Base-by-base conservation (phyloP, 2,329 filamentous ascomycete genomes). In the Penicillium expansum region DNA sequence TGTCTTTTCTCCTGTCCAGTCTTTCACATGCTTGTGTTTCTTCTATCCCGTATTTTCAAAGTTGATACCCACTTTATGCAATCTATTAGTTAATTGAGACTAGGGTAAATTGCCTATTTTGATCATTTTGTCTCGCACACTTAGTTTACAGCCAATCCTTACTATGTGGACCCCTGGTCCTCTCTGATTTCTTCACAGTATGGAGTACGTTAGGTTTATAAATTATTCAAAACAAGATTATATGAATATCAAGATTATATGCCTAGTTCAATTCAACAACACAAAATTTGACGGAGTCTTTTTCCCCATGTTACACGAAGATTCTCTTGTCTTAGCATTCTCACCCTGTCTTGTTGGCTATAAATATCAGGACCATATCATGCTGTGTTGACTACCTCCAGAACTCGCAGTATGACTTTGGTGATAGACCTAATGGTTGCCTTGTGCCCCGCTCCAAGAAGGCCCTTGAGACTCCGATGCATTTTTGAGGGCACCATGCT, bases 291-390 rank as follows among this genome's bases (percentile, higher is more conserved):
- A 43, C 59, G 61, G 59, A 61, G 42, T 44, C 35, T 48, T 63
- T 63, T 63, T 53, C 61, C 56, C 50, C 42, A 43, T 27, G 57
- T 33, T 33, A 57, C 55, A 60, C 51, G 45, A 53, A 52, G 11
- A 22, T 49, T 47, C 37, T 48, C 16, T 43, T 43, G 14, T 49
- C 20, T 38, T n/a, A 47, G 16, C 18, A 41, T 43, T 42, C 27
- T 20, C n/a, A 8, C 13, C 18, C 8, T 35, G 2, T 27, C 2
- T 41, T 32, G 29, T 35, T 32, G 9, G 13, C 37, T 35, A 43
- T 33, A n/a, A 27, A 22, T 10, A 16, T 30, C 39, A 33, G 8
- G 11, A 49, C 42, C 14, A 35, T 48, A 22, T 1, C 33, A n/a
- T 27, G 13, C 11, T 20, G 9, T 32, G 6, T 24, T 29, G 18